A percentile compares a stretch with the other conserved stretches of the same genome.
Conservation (phyloP, 768 basidiomycete species). For the Grammothele lineata region DNA sequence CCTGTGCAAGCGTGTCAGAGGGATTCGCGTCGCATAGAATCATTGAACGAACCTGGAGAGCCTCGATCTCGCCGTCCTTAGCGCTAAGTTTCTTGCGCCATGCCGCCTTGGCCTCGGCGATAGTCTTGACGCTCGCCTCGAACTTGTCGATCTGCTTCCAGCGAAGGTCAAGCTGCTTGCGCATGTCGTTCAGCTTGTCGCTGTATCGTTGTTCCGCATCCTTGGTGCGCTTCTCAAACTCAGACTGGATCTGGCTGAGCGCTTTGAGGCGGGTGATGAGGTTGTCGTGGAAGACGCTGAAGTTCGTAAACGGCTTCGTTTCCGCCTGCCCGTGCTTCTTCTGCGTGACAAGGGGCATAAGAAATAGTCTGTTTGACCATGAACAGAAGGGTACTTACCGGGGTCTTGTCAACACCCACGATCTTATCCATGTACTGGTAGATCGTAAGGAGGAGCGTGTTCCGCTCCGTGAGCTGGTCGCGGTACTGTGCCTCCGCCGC, state of each 20-base stretch:
- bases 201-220: slow-evolving; percentile 69
- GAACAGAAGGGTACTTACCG: slow-evolving; percentile 43
- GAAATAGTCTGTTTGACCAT: not conserved
- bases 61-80: slow-evolving; percentile 89
- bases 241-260: slow-evolving; percentile 76
- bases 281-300: slow-evolving; percentile 91
- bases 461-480: slow-evolving; percentile 90
- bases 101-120: slow-evolving; percentile 72
- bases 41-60: slow-evolving; percentile 51
- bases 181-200: slow-evolving; percentile 74
- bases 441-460: slow-evolving; percentile 85
- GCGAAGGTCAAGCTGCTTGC: slow-evolving; percentile 81
- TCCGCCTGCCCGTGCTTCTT: slow-evolving; percentile 75
- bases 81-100: slow-evolving; percentile 81
- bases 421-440: slow-evolving; percentile 96
- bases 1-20: slow-evolving; percentile 34
- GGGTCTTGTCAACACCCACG: slow-evolving; percentile 82
- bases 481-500: slow-evolving; percentile 76
- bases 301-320: slow-evolving; percentile 92
- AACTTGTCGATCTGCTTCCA: slow-evolving; percentile 85
- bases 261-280: slow-evolving; percentile 83
- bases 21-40: not conserved
- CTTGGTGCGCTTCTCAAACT: slow-evolving; percentile 84
- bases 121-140: slow-evolving; percentile 77
- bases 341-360: slow-evolving; percentile 31